These are phyloP conservation scores for Encephalitozoon intestinalis DNA, from an alignment of 371 early-diverging fungal genomes.

Conservation along the genomic window DNA sequence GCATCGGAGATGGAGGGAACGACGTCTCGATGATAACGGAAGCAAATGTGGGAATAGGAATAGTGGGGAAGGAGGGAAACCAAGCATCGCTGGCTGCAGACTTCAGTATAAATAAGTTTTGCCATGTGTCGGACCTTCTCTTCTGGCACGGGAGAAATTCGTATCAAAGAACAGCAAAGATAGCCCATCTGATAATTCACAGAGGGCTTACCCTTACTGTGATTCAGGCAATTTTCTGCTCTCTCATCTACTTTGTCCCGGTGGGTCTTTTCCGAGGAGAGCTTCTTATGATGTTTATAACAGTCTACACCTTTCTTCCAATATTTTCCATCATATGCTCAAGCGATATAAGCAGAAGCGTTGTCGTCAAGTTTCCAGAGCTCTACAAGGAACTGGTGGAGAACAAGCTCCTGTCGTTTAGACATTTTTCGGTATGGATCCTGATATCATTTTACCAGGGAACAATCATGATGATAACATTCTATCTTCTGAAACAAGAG, in stretches of 20 bases:
- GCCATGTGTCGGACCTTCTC: slow-evolving; percentile 71
- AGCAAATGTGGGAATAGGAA: slow-evolving; percentile 91
- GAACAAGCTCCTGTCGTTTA: slow-evolving; percentile 75
- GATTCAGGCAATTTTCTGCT: slow-evolving; percentile 94
- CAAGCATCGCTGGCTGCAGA: slow-evolving; percentile 94
- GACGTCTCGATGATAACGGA: slow-evolving; percentile 97
- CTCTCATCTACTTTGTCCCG: slow-evolving; percentile 90
- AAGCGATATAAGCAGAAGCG: slow-evolving; percentile 77
- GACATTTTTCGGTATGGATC: slow-evolving; percentile 84
- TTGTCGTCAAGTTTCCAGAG: slow-evolving; percentile 84
- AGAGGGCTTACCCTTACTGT: slow-evolving; percentile 89
- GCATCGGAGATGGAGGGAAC: slow-evolving; percentile 97
- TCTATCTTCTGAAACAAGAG: slow-evolving; percentile 81
- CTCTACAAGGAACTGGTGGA: slow-evolving; percentile 86
- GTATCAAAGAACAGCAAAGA: slow-evolving; percentile 82
- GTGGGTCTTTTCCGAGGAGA: slow-evolving; percentile 83
- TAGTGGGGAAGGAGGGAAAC: slow-evolving; percentile 93
- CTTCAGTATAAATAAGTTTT: slow-evolving; percentile 82
- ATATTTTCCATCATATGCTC: slow-evolving; percentile 85
- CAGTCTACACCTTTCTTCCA: slow-evolving; percentile 88
- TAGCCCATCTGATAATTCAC: slow-evolving; percentile 95
- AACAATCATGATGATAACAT: slow-evolving; percentile 78
- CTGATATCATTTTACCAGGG: slow-evolving; percentile 90
- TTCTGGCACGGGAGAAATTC: slow-evolving; percentile 94
- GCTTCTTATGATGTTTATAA: slow-evolving; percentile 73